Conservation (phyloP, 2,329 filamentous ascomycete species). For the Apiospora marii region DNA sequence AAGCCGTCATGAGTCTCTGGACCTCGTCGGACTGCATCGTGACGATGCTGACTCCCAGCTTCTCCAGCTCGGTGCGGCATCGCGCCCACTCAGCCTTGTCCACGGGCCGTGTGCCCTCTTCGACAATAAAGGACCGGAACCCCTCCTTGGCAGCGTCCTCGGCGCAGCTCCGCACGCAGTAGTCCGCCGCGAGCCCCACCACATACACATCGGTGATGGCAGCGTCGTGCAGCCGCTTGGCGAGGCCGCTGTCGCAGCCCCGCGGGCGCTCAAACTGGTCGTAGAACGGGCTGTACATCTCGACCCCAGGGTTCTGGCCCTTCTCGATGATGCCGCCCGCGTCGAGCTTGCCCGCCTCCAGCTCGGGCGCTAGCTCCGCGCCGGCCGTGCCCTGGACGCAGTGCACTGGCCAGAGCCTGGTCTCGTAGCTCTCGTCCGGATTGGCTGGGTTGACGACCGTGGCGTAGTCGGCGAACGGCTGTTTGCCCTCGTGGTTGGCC, state of each 20-base stretch:
- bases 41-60: slow-evolving; percentile 69
- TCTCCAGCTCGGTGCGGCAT: slow-evolving; percentile 60
- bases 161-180: slow-evolving; percentile 85
- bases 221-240: slow-evolving; percentile 59
- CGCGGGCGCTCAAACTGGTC: slow-evolving; percentile 74
- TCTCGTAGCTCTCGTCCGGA: slow-evolving; percentile 67
- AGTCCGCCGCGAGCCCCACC: slow-evolving; percentile 87
- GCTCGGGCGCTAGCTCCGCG: slow-evolving; percentile 75
- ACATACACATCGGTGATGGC: slow-evolving; percentile 82
- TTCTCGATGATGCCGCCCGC: slow-evolving; percentile 75
- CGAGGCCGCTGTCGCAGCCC: slow-evolving; percentile 70
- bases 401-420: slow-evolving; percentile 87
- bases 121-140: slow-evolving; percentile 78
- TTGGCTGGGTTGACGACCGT: slow-evolving; percentile 74
- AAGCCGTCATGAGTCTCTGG: slow-evolving; percentile 18
- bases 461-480: slow-evolving; percentile 71
- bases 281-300: slow-evolving; percentile 95
- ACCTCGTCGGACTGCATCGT: slow-evolving; percentile 64
- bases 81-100: slow-evolving; percentile 66
- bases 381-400: slow-evolving; percentile 81
- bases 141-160: slow-evolving; percentile 79
- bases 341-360: slow-evolving; percentile 69
- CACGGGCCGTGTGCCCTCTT: slow-evolving; percentile 81
- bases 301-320: slow-evolving; percentile 75
- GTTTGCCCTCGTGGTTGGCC: slow-evolving; percentile 73